Evolutionary conservation across 352 stramenopile genomes (phyloP).

Genomic region (Aphanomyces invadans): DNA sequence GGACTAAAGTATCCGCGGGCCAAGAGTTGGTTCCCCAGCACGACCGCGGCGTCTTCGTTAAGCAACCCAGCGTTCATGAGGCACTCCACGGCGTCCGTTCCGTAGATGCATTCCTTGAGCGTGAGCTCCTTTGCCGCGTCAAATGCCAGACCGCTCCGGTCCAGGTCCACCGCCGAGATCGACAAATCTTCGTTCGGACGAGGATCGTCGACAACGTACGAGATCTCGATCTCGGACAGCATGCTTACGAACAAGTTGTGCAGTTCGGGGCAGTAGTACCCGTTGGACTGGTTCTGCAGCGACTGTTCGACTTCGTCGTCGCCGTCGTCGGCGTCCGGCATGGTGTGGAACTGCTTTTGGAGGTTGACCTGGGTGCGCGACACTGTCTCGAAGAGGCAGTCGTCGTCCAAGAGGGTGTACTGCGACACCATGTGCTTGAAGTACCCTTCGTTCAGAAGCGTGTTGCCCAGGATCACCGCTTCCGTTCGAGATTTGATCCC

Average conservation of each 20-base stretch:
- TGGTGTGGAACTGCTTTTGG: constrained; percentile 22
- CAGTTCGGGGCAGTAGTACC: constrained; percentile 25
- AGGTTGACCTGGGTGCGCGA: constrained; percentile 22
- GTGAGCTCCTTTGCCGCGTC: constrained; percentile 22
- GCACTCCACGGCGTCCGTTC: constrained; percentile 18
- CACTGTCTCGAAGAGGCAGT: constrained; percentile 24
- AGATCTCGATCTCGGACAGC: constrained; percentile 23
- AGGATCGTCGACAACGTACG: constrained; percentile 22
- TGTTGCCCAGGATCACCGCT: constrained; percentile 23
- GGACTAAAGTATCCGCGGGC: constrained; percentile 22
- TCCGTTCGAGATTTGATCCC: constrained; percentile 20
- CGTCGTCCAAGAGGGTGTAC: constrained; percentile 23
- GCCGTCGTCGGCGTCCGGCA: not conserved
- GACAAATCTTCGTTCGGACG: constrained; percentile 18
- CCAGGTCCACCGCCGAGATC: constrained; percentile 19
- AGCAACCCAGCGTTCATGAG: constrained; percentile 21
- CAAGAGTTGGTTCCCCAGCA: constrained; percentile 22
- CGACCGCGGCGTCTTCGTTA: constrained; percentile 20
- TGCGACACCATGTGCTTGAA: constrained; percentile 26
- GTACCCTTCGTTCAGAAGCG: constrained; percentile 25
- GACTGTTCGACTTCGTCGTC: constrained; percentile 27
- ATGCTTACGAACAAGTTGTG: constrained; percentile 25
- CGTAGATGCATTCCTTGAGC: constrained; percentile 24
- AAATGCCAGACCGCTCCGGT: constrained; percentile 5
- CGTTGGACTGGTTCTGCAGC: constrained; percentile 27